A percentile compares a stretch with the other conserved stretches of the same genome.
Conservation (phyloP, 768 basidiomycete genomes). For the Leccinellum rugosiceps region DNA sequence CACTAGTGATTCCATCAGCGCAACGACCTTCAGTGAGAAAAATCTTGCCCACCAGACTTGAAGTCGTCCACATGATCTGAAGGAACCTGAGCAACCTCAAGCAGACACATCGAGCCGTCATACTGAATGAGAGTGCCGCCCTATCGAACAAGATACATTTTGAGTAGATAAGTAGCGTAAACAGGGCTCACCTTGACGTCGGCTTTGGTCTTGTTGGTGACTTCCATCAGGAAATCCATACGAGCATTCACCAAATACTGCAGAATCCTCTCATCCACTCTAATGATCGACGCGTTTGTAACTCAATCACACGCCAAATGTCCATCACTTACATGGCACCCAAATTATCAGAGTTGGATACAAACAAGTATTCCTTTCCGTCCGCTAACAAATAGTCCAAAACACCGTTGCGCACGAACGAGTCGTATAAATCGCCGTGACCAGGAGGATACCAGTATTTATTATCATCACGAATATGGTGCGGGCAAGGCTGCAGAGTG, state of each 20-base stretch:
- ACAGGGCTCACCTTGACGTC: constrained; percentile 47
- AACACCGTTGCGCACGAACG: constrained; percentile 84
- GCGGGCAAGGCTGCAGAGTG: constrained; percentile 79
- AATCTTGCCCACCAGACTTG: constrained; percentile 35
- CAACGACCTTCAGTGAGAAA: background rate
- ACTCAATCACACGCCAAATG: background rate
- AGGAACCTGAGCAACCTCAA: constrained; percentile 11
- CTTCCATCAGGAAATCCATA: constrained; percentile 91
- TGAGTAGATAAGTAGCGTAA: background rate
- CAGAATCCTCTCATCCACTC: constrained; percentile 80
- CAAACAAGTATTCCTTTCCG: constrained; percentile 96
- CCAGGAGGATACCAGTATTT: constrained; percentile 95
- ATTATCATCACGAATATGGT: constrained; percentile 78
- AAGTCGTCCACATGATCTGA: constrained; percentile 10
- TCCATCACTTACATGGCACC: constrained; percentile 72
- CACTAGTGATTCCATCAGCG: constrained; percentile 35
- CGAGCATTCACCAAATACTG: constrained; percentile 81
- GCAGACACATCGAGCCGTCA: constrained; percentile 36
- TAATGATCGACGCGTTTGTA: constrained; percentile 20
- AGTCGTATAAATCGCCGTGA: constrained; percentile 95
- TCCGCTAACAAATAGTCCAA: constrained; percentile 85
- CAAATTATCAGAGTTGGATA: constrained; percentile 96
- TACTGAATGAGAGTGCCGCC: constrained; percentile 91
- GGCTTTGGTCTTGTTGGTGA: constrained; percentile 96
- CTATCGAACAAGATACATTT: constrained; percentile 28